Base-by-base conservation (phyloP, 176 grass and related monocot genomes). In the Ampelocalamus luodianensis region DNA sequence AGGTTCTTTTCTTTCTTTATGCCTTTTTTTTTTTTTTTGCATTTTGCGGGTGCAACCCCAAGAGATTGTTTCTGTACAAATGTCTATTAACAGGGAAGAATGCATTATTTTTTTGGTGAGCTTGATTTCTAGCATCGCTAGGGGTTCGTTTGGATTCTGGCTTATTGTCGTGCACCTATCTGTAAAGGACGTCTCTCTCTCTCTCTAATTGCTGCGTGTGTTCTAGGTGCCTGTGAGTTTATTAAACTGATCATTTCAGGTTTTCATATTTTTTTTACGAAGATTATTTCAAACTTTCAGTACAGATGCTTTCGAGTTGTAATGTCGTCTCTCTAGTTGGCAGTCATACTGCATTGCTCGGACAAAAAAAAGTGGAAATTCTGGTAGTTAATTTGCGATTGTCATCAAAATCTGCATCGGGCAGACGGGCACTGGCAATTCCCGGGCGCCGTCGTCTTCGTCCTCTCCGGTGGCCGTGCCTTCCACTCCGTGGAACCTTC, bases 1-100 rank as follows among this genome's bases (percentile, higher is more conserved):
- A 74, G 80, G 68, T 70, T 77, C 69, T 79, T 63, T 34, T 79
- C 54, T 67, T 71, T 49, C 79, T 68, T 68, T 46, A 74, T 40
- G 74, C 60, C 48, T 82, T 75, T 22, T 76, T 70, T 80, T 51
- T 82, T 75, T 22, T 76, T 70, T 80, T 51, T 7, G 59, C 59
- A 90, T 72, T 88, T 89, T 85, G 77, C n/a, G 43, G 71, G 82
- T 23, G 54, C 11, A 56, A 26, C 74, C 58, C 34, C 71, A 69
- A 84, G 68, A 74, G 79, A 79, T 64, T 90, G 40, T 75, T 80
- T 75, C 10, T 87, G 89, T 84, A 80, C 49, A 83, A 83, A 83
- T 83, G 60, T 79, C 89, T 63, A n/a, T 75, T 79, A 91, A 69
- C 68, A 17, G 46, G 61, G 69, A 75, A 68, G 69, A 79, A 75